Evolutionary conservation across 306 rosid genomes (phyloP).

Genomic region (Lithocarpus polystachyus): DNA sequence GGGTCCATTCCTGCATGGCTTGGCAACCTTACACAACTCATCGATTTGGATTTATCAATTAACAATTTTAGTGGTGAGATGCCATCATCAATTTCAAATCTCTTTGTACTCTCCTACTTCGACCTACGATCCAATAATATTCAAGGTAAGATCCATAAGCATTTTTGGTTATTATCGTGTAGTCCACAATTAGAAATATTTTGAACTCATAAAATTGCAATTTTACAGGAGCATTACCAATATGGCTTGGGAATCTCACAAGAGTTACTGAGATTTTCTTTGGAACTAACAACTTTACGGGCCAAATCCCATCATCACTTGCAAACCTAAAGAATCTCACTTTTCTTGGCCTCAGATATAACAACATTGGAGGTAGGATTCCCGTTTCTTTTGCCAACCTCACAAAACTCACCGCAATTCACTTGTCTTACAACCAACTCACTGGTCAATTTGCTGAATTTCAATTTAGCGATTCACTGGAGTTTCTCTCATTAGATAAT

Average conservation of each 20-base stretch:
- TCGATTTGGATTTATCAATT: too few relatives aligned
- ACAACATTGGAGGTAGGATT: neutral
- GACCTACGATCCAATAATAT: too few relatives aligned
- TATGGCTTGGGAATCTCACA: conserved; percentile 20
- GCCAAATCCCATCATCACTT: conserved; percentile 14
- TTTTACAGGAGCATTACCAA: neutral
- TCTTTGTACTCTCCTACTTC: too few relatives aligned
- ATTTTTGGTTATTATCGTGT: too few relatives aligned
- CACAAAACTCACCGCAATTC: too few relatives aligned
- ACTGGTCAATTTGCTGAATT: neutral
- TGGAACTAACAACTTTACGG: neutral
- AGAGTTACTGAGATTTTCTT: neutral
- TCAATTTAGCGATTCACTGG: neutral
- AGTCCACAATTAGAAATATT: too few relatives aligned
- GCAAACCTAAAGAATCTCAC: conserved; percentile 10
- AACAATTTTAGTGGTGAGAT: too few relatives aligned
- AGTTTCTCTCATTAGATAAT: neutral
- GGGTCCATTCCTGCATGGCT: neutral
- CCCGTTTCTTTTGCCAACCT: too few relatives aligned
- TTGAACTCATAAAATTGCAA: neutral
- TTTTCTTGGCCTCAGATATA: neutral
- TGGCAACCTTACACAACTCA: neutral
- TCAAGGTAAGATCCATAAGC: too few relatives aligned
- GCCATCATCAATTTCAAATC: too few relatives aligned
- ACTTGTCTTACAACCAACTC: too few relatives aligned